Conservation (phyloP, 345 rosid species). For the Cardiospermum halicacabum region DNA sequence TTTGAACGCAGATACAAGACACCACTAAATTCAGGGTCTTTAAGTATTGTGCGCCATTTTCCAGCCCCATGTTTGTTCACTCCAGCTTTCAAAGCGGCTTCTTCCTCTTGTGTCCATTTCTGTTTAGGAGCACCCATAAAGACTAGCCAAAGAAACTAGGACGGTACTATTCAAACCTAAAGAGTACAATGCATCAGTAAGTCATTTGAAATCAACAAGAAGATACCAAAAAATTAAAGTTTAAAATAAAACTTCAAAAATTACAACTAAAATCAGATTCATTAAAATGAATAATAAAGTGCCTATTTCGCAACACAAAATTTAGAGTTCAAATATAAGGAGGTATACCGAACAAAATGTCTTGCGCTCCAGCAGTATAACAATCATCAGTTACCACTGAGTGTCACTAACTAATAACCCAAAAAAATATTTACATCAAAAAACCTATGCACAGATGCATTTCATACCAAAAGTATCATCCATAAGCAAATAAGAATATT, state of each 20-base stretch:
- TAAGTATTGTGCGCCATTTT: slow-evolving; percentile 96
- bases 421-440: background rate
- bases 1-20: slow-evolving; percentile 88
- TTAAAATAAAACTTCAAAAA: slow-evolving; percentile 1
- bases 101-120: slow-evolving; percentile 98
- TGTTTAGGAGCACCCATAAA: slow-evolving; percentile 98
- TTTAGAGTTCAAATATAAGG: background rate
- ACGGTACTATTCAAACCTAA: slow-evolving; percentile 10
- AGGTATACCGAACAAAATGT: background rate
- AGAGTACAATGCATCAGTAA: slow-evolving; percentile 3
- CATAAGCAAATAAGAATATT: background rate
- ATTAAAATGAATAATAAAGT: background rate
- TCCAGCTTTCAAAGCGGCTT: slow-evolving; percentile 90
- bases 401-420: background rate
- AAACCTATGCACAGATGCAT: background rate
- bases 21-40: slow-evolving; percentile 87
- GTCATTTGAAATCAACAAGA: slow-evolving; percentile 1
- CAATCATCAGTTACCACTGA: background rate
- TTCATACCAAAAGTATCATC: background rate
- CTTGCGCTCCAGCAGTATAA: background rate
- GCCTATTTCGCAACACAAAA: background rate
- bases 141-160: slow-evolving; percentile 9
- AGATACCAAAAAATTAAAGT: background rate
- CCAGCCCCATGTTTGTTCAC: slow-evolving; percentile 96
- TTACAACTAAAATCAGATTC: background rate